phyloP scores from a whole-genome alignment of 169 alveolate species.

The Plasmodium berghei region DNA sequence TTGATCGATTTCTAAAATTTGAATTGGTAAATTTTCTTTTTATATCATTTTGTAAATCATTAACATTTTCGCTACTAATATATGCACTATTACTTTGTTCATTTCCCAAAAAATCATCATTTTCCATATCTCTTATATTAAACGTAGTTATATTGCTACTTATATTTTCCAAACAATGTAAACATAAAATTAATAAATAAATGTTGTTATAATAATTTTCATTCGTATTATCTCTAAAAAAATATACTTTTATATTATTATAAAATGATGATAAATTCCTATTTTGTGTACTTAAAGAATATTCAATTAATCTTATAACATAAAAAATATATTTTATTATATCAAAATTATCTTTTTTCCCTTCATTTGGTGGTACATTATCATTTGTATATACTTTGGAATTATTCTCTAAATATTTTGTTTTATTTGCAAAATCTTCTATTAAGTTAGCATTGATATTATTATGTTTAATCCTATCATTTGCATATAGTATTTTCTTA shows the following conservation, averaged over 20 bases:
- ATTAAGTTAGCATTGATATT: conserved; percentile 8
- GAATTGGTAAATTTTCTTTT: conserved; percentile 64
- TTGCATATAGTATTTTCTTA: conserved; percentile 38
- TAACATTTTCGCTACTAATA: conserved; percentile 15
- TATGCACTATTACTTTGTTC: conserved; percentile 21
- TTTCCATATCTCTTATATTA: conserved; percentile 54
- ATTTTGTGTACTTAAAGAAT: conserved; percentile 71
- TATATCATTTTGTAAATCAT: conserved; percentile 40
- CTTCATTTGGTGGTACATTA: conserved; percentile 44
- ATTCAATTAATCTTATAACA: conserved; percentile 64
- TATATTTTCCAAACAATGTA: conserved; percentile 76
- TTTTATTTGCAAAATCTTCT: conserved; percentile 41
- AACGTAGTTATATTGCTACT: conserved; percentile 72
- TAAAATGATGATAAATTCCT: conserved; percentile 74
- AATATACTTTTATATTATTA: conserved; percentile 60
- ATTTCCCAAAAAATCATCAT: conserved; percentile 42
- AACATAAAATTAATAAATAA: conserved; percentile 71
- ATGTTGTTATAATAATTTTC: conserved; percentile 73
- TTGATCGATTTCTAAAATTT: conserved; percentile 50
- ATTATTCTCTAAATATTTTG: conserved; percentile 52
- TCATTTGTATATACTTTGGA: conserved; percentile 53
- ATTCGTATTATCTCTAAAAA: conserved; percentile 67
- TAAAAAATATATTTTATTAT: conserved; percentile 73
- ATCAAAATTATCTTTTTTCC: conserved; percentile 71
- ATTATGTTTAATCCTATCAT: conserved; percentile 18